Conservation (phyloP, 2,329 filamentous ascomycete genomes). For the Fusarium sarcochroum region DNA sequence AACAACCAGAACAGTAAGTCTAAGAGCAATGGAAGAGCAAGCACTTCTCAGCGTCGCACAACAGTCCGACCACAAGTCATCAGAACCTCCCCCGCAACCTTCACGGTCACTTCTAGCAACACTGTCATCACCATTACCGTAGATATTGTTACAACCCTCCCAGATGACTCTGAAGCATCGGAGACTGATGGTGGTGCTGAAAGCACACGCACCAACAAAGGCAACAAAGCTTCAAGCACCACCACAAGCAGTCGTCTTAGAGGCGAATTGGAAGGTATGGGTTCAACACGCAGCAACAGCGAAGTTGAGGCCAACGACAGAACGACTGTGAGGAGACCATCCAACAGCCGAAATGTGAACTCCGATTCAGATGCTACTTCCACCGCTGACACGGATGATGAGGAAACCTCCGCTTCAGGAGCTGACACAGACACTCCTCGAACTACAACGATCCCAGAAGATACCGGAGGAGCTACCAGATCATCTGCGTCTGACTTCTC, state of each 20-base stretch:
- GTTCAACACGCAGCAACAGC: neutral
- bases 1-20: no score
- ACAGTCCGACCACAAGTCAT: neutral
- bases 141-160: neutral
- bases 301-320: accelerated
- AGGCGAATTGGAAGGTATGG: neutral
- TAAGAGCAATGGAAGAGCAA: neutral
- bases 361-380: neutral
- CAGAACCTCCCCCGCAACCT: neutral
- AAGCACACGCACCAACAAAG: neutral
- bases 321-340: neutral
- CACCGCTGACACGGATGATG: accelerated
- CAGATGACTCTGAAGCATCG: no score
- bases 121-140: constrained; percentile 8
- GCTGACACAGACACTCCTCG: accelerated
- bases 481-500: neutral
- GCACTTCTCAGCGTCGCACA: neutral
- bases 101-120: constrained; percentile 5
- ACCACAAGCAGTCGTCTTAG: neutral
- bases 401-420: neutral
- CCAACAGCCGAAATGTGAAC: neutral
- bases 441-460: neutral
- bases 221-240: neutral
- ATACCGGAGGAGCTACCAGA: neutral
- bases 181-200: neutral